A percentile compares a stretch with the other conserved stretches of the same genome.
phyloP scores from a whole-genome alignment of 2,329 filamentous ascomycete species.

The Calonectria hawksworthii region DNA sequence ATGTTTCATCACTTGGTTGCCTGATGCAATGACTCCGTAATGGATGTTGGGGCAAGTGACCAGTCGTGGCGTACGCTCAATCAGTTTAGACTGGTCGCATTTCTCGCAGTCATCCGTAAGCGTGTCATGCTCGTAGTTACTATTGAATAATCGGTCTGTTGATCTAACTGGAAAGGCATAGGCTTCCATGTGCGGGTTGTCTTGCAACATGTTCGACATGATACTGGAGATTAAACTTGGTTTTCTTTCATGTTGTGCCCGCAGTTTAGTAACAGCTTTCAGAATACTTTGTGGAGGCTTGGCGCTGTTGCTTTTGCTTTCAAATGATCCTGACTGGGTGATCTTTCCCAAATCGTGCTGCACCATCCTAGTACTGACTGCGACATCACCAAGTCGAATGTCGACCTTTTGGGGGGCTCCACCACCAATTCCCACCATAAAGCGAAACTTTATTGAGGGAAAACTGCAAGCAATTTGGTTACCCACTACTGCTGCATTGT shows the following conservation, averaged over 20 bases:
- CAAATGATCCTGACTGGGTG: background rate
- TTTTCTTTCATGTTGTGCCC: background rate
- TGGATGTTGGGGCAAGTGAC: background rate
- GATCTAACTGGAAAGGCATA: background rate
- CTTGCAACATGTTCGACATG: background rate
- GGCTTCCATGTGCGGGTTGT: background rate
- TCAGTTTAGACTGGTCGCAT: background rate
- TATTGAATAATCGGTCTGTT: background rate
- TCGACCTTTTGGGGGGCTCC: background rate
- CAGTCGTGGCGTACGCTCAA: background rate
- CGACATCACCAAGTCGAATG: background rate
- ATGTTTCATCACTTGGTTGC: background rate
- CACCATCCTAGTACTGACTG: background rate
- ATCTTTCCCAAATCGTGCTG: background rate
- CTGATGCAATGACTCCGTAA: background rate
- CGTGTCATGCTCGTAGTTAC: background rate
- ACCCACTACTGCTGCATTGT: background rate
- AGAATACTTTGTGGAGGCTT: background rate
- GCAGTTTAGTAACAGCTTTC: background rate
- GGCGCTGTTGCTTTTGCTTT: background rate
- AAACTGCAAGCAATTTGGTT: background rate
- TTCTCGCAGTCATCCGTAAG: background rate
- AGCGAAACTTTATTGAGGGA: background rate
- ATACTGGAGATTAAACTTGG: background rate
- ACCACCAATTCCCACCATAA: background rate